Evolutionary conservation across 2,329 filamentous ascomycete genomes (phyloP), one percentile per base, ranked within the genome.

Genomic region (Clonostachys sp.): DNA sequence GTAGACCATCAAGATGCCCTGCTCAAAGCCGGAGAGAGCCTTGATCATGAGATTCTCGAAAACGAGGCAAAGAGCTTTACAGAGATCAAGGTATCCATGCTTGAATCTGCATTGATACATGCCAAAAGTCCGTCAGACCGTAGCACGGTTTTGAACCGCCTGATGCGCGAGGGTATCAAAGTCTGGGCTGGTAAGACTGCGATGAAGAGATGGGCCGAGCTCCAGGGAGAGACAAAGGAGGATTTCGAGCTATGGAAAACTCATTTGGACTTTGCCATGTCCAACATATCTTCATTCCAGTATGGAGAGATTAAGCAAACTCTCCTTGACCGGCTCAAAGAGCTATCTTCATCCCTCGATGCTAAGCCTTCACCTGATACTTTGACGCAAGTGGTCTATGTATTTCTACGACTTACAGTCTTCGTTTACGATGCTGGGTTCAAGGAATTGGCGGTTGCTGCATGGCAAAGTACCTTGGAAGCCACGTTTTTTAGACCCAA

Each of bases 381-480:
- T 18, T 57, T 53, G 7, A 49, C 50, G 5, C 67, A 72, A 49
- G 60, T 59, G 2, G 66, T 89, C 3, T 89, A 95, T 59, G 66
- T 95, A 2, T 78, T 96, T 16, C 69, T 95, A 2, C 80, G 89
- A 39, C 62, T 85, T n/a, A 92, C 89, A 0, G 65, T 81, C 3
- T 87, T 94, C 58, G 73, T 92, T 33, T 74, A 83, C 41, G 86
- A 95, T 59, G 75, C 87, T 42, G 92, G 92, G 0, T 96, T 87
- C 59, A 71, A 75, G 41, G 92, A 96, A 61, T 71, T 89, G 33
- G 85, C 89, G 2, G 71, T 88, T 4, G 89, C 85, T 10, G 75
- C 86, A 6, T 96, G 92, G 91, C 92, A 97, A 66, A 87, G 83
- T 6, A 57, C 87, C 1, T 66, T 96, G 1, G 92, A 96, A 59